Conservation (phyloP, 768 basidiomycete species). For the Pleurotus cornucopiae region DNA sequence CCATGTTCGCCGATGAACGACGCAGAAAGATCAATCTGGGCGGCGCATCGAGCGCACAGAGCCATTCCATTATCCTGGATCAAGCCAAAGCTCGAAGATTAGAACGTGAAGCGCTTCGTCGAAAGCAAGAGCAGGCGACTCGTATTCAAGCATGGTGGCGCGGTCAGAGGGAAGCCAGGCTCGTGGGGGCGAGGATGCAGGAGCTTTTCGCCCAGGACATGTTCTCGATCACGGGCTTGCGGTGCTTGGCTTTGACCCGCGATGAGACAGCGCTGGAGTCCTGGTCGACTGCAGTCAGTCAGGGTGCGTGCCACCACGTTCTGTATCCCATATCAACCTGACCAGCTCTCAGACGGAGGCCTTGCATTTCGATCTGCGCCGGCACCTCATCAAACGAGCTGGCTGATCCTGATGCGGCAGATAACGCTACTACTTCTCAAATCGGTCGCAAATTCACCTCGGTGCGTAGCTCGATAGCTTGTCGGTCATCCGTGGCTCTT, state of each 20-base stretch:
- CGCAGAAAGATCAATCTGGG: conserved; percentile 75
- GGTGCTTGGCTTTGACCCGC: conserved; percentile 60
- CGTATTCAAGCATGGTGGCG: conserved; percentile 72
- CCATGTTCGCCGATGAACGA: conserved; percentile 49
- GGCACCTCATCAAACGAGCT: conserved; percentile 39
- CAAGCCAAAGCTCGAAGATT: conserved; percentile 56
- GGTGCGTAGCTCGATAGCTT: conserved; percentile 33
- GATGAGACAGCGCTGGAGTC: conserved; percentile 41
- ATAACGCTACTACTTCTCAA: conserved; percentile 44
- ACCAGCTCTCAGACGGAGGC: conserved; percentile 21
- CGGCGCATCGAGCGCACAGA: conserved; percentile 48
- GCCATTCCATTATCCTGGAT: conserved; percentile 54
- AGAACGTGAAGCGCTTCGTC: conserved; percentile 53
- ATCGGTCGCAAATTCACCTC: conserved; percentile 43
- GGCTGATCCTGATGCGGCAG: conserved; percentile 59
- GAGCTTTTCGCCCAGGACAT: conserved; percentile 48
- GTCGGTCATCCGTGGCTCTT: not conserved
- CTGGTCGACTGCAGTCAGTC: conserved; percentile 39
- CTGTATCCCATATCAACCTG: too few relatives aligned
- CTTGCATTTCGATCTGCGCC: conserved; percentile 33
- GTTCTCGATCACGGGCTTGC: conserved; percentile 48
- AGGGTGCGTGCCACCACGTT: conserved; percentile 8
- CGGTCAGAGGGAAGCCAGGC: conserved; percentile 37
- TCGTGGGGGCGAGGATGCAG: conserved; percentile 41
- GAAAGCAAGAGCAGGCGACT: conserved; percentile 52